Base-by-base conservation (phyloP, 148 eudicot species). In the Nepenthes gracilis region DNA sequence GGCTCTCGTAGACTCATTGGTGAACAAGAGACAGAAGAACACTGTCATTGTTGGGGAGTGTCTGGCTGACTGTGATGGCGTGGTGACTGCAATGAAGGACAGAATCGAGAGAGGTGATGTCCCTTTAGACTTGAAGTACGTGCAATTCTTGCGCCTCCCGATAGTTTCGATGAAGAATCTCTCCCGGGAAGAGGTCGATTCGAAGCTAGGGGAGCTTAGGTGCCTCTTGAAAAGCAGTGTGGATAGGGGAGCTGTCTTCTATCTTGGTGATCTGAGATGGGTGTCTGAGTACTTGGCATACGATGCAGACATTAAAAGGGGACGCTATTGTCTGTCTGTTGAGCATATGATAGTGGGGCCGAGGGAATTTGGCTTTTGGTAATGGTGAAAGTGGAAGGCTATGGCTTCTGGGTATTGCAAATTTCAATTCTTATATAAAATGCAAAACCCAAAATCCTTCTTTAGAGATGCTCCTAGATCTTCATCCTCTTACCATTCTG, bases 181-280 rank as follows among this genome's bases (percentile, higher is more conserved):
- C 13, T 74, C 87, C 2, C 76, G 74, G 58, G 86, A 83, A 33
- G 97, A 87, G 55, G 78, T 83, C 60, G 90, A 81, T 66, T 54
- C 71, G 67, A 81, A 73, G 68, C 70, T 91, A 15, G 81, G 80
- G 43, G 96, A 83, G 66, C 67, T 83, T 0, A 81, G 86, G 66
- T 69, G 80, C 54, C 64, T 78, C 1, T 68, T 91, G 59, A 83
- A 83, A 33, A 80, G 78, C 58, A 77, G 67, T 74, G 40, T 68
- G n/a, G 72, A 73, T 11, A 81, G 86, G 78, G 93, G 97, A 76
- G 78, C 83, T 52, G 85, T 92, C 58, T 65, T 92, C 73, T 80
- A 85, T 70, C 71, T 88, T 60, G 96, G 97, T 62, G 96, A 91
- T 78, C 78, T 91, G 33, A 81, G 69, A 70, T 91, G 96, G 96